phyloP scores from a whole-genome alignment of 23 red algal genomes.

The Agarophyton chilense region DNA sequence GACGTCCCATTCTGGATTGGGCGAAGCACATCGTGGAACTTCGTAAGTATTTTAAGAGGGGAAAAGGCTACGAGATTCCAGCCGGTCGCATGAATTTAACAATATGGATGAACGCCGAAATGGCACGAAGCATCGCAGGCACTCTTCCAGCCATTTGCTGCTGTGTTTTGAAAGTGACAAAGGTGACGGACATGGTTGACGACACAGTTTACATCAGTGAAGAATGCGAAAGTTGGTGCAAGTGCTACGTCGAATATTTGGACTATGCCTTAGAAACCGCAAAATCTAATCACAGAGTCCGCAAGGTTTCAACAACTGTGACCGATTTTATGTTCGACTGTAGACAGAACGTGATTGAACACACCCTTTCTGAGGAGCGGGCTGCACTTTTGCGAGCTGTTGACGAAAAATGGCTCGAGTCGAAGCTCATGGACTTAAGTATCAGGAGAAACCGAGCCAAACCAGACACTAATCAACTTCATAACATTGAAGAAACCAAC shows the following conservation, averaged over 20 bases:
- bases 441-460: slow-evolving; percentile 8
- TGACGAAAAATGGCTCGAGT: slow-evolving; percentile 33
- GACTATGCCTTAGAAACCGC: neutral
- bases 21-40: slow-evolving; percentile 30
- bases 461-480: neutral
- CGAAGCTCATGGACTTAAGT: slow-evolving; percentile 11
- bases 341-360: neutral
- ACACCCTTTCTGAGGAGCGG: slow-evolving; percentile 20
- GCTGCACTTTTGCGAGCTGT: slow-evolving; percentile 19
- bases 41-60: neutral
- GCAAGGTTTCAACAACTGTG: neutral
- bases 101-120: slow-evolving; percentile 61
- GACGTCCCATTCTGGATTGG: neutral
- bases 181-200: slow-evolving; percentile 4
- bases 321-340: slow-evolving; percentile 45
- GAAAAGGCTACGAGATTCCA: slow-evolving; percentile 30
- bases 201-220: slow-evolving; percentile 19
- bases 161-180: slow-evolving; percentile 23
- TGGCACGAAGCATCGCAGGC: slow-evolving; percentile 20
- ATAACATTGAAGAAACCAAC: neutral
- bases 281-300: neutral
- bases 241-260: slow-evolving; percentile 33
- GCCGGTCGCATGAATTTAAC: neutral
- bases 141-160: slow-evolving; percentile 34
- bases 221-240: slow-evolving; percentile 48